Conservation (phyloP, 2,329 filamentous ascomycete species). For the Dactylellina leptospora region DNA sequence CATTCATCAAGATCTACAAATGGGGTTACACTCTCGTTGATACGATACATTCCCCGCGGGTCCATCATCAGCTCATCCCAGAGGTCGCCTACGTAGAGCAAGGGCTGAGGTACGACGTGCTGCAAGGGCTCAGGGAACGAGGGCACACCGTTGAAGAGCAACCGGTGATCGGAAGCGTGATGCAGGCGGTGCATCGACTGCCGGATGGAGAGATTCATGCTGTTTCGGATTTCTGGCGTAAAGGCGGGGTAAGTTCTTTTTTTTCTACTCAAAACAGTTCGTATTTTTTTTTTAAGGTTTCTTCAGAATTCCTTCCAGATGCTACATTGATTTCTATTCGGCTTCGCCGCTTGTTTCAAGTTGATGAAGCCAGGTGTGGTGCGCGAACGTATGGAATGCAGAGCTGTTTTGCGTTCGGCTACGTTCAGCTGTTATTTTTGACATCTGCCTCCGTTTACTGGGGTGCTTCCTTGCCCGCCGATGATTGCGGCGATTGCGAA, state of each 20-base stretch:
- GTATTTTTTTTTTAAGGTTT: slow-evolving; percentile 4
- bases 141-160: slow-evolving; percentile 54
- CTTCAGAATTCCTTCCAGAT: slow-evolving; percentile 4
- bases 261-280: slow-evolving; percentile 1
- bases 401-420: slow-evolving; percentile 36
- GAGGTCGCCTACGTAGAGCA: slow-evolving; percentile 55
- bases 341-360: slow-evolving; percentile 25
- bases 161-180: slow-evolving; percentile 55
- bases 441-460: slow-evolving; percentile 18
- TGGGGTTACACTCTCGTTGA: slow-evolving; percentile 56
- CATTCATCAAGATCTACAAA: slow-evolving; percentile 56
- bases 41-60: slow-evolving; percentile 55
- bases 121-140: slow-evolving; percentile 53
- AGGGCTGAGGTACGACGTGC: slow-evolving; percentile 39
- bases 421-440: slow-evolving; percentile 42
- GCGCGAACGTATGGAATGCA: slow-evolving; percentile 27
- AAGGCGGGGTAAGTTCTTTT: slow-evolving; percentile 55
- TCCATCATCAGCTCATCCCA: slow-evolving; percentile 57
- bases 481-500: slow-evolving; percentile 40
- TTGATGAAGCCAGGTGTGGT: slow-evolving; percentile 31
- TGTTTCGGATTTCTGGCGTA: slow-evolving; percentile 58
- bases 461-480: slow-evolving; percentile 16
- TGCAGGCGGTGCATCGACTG: slow-evolving; percentile 54
- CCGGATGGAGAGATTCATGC: slow-evolving; percentile 54
- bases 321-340: slow-evolving; percentile 17